Evolutionary conservation across 163 green algal genomes (phyloP).

Genomic region (Trebouxia gelatinosa): DNA sequence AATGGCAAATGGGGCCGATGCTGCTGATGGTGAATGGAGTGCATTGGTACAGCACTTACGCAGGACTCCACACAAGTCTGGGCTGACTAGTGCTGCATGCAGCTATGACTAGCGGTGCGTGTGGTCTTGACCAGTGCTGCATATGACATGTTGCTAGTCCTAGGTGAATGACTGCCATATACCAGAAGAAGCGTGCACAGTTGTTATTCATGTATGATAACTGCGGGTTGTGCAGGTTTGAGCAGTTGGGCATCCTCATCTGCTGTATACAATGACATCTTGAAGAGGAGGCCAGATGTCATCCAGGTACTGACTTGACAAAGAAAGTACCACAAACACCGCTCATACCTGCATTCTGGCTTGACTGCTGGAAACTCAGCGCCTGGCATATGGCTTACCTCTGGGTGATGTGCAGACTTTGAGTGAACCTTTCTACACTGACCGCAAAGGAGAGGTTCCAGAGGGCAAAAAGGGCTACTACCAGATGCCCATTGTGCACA

Average conservation of each 20-base stretch:
- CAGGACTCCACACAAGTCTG: too few species aligned
- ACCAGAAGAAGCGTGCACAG: too few species aligned
- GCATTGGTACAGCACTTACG: too few species aligned
- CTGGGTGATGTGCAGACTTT: conserved; percentile 56
- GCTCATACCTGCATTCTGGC: neutral
- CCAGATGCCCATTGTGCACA: conserved; percentile 71
- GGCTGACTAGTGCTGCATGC: too few species aligned
- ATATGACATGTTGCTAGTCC: neutral
- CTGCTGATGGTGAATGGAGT: too few species aligned
- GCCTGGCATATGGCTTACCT: too few species aligned
- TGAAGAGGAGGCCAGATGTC: conserved; percentile 41
- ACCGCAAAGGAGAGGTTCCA: conserved; percentile 81
- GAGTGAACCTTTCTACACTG: conserved; percentile 54
- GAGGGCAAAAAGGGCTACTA: conserved; percentile 72
- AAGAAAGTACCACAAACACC: neutral
- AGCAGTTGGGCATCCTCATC: conserved; percentile 60
- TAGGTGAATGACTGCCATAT: neutral
- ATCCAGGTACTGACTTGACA: conserved; percentile 3
- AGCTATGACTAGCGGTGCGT: too few species aligned
- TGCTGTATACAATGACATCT: conserved; percentile 77
- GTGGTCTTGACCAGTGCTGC: neutral
- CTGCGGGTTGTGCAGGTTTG: conserved; percentile 58
- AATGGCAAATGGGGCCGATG: too few species aligned
- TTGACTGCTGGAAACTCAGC: too few species aligned
- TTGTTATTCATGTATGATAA: too few species aligned